A percentile compares a stretch with the other conserved stretches of the same genome.
These are phyloP conservation scores for Cutaneotrichosporon curvatum DNA, from an alignment of 1,284 basidiomycete genomes.

Conservation along the genomic window DNA sequence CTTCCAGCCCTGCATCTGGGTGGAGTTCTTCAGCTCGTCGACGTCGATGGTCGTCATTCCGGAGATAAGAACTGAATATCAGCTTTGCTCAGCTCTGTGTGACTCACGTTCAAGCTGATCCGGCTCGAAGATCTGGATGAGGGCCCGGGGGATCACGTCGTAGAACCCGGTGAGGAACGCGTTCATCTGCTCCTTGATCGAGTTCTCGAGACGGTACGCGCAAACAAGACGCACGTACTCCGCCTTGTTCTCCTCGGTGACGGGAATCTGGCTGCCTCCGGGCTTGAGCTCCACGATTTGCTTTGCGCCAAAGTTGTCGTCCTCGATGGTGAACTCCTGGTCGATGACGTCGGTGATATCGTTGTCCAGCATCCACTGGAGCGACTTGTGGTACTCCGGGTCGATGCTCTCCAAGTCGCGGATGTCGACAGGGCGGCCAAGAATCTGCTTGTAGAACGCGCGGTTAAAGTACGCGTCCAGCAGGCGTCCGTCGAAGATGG, in stretches of 20 bases:
- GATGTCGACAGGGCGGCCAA: conserved; percentile 86
- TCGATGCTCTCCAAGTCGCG: conserved; percentile 93
- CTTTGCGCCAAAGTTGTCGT: conserved; percentile 73
- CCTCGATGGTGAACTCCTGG: conserved; percentile 48
- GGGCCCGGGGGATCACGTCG: conserved; percentile 53
- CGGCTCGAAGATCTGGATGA: conserved; percentile 73
- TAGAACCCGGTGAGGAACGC: conserved; percentile 87
- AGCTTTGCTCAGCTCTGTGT: conserved; percentile 16
- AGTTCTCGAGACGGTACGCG: conserved; percentile 83
- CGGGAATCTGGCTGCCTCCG: conserved; percentile 68
- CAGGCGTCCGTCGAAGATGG: conserved; percentile 88
- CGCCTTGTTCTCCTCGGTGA: conserved; percentile 91
- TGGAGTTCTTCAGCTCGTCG: conserved; percentile 91
- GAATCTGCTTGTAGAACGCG: conserved; percentile 85
- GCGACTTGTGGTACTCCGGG: conserved; percentile 61
- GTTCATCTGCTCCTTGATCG: conserved; percentile 95
- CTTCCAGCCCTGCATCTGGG: conserved; percentile 45
- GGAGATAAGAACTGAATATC: conserved; percentile 67
- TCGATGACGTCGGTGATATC: conserved; percentile 46
- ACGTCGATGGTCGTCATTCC: conserved; percentile 98
- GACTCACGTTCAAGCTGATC: conserved; percentile 76
- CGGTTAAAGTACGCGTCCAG: conserved; percentile 97
- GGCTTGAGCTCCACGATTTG: conserved; percentile 80
- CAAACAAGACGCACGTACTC: conserved; percentile 83
- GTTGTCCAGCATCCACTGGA: conserved; percentile 48